Conservation (phyloP, 1,139 yeast genomes). For the Candida dubliniensis region DNA sequence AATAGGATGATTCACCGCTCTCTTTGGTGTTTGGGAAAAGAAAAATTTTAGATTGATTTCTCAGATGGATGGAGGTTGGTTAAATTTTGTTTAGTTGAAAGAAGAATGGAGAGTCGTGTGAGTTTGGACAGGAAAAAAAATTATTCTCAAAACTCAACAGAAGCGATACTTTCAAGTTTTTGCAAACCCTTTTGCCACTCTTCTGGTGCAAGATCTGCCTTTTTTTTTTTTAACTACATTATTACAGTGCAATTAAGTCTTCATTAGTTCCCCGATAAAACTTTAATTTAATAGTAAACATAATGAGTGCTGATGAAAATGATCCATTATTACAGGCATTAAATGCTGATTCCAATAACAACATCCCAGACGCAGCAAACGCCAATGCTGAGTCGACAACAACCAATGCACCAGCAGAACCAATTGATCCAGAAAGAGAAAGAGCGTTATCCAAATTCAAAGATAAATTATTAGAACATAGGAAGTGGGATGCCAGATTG, state of each 20-base stretch:
- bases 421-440: conserved; percentile 73
- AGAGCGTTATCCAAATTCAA: conserved; percentile 79
- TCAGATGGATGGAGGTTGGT: background rate
- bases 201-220: background rate
- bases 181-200: background rate
- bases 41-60: conserved; percentile 2
- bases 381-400: conserved; percentile 15
- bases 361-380: conserved; percentile 12
- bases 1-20: background rate
- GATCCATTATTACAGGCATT: conserved; percentile 77
- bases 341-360: conserved; percentile 39
- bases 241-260: conserved; percentile 1
- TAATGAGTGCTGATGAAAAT: conserved; percentile 60
- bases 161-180: background rate
- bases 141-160: background rate
- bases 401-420: conserved; percentile 42
- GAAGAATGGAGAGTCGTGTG: background rate
- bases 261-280: background rate
- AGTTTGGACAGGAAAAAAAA: background rate
- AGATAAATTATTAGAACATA: conserved; percentile 85
- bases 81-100: no score
- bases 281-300: background rate
- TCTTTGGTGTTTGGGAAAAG: background rate
- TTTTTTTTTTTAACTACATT: background rate
- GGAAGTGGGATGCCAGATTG: conserved; percentile 91